phyloP scores from a whole-genome alignment of 2,329 filamentous ascomycete genomes.

The Fusarium humuli region DNA sequence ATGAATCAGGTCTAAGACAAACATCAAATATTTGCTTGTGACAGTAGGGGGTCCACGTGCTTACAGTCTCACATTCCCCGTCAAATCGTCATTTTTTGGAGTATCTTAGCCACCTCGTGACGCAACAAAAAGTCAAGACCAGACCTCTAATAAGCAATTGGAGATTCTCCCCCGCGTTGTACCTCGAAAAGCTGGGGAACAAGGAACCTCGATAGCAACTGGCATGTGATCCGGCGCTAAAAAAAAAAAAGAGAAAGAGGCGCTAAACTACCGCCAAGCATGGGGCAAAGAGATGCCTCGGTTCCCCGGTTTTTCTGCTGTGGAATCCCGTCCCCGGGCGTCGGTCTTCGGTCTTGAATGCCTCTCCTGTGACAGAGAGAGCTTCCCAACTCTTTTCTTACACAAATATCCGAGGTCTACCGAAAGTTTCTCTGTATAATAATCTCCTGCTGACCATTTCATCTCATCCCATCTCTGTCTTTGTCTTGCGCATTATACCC shows the following conservation, averaged over 20 bases:
- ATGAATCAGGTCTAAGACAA: conserved; percentile 15
- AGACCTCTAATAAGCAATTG: not conserved
- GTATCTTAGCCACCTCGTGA: conserved; percentile 38
- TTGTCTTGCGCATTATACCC: conserved; percentile 29
- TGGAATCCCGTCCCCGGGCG: conserved; percentile 9
- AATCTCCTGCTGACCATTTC: not conserved
- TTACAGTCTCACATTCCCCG: conserved; percentile 1
- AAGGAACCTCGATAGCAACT: conserved; percentile 9
- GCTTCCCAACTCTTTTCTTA: conserved; percentile 31
- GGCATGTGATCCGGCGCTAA: conserved; percentile 48
- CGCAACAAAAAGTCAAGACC: conserved; percentile 11
- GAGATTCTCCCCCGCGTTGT: conserved; percentile 30
- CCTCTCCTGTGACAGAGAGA: conserved; percentile 32
- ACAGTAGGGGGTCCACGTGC: conserved; percentile 29
- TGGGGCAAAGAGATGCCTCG: conserved; percentile 50
- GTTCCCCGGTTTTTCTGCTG: conserved; percentile 45
- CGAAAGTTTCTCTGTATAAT: conserved; percentile 38
- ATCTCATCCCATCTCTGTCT: conserved; percentile 9
- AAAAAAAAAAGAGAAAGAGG: conserved; percentile 16
- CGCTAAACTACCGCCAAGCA: conserved; percentile 31
- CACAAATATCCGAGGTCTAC: conserved; percentile 47
- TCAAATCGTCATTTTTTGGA: conserved; percentile 25
- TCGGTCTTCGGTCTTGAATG: conserved; percentile 16
- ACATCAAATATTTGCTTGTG: conserved; percentile 34
- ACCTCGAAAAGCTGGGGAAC: conserved; percentile 42